Percentiles rank a stretch among this genome's conserved stretches.
Conservation (phyloP, 768 basidiomycete species). For the Nevesoporus exiguus region DNA sequence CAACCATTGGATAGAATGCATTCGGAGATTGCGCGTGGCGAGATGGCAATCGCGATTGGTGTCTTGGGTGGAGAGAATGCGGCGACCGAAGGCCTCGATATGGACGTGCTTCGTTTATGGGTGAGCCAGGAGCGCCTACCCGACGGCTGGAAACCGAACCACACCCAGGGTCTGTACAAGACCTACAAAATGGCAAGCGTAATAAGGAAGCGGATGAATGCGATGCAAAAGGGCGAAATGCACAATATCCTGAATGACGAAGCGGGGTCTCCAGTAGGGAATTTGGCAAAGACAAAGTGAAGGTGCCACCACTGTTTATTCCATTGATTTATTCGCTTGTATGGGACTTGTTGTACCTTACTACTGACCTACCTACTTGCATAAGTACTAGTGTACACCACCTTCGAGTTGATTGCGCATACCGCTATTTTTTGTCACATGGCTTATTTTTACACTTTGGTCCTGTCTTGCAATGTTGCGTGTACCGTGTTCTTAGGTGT, state of each 20-base stretch:
- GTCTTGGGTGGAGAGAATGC: constrained; percentile 38
- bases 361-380: not conserved
- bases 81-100: constrained; percentile 40
- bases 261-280: not conserved
- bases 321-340: constrained; percentile 6
- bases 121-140: constrained; percentile 51
- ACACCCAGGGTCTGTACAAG: constrained; percentile 28
- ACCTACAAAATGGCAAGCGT: constrained; percentile 30
- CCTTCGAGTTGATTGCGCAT: not conserved
- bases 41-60: constrained; percentile 63
- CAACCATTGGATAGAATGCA: constrained; percentile 43
- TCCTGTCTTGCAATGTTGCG: no score
- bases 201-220: constrained; percentile 28
- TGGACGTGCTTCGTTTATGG: constrained; percentile 49
- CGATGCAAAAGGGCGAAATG: constrained; percentile 16
- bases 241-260: constrained; percentile 20
- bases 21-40: constrained; percentile 62
- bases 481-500: no score
- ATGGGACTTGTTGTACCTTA: not conserved
- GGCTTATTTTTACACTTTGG: no score
- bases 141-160: constrained; percentile 32
- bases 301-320: not conserved
- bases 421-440: constrained; percentile 28
- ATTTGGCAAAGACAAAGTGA: constrained; percentile 20
- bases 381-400: not conserved